These are phyloP conservation scores for Cercophora samala DNA, from an alignment of 495 filamentous ascomycete genomes.

Conservation along the genomic window DNA sequence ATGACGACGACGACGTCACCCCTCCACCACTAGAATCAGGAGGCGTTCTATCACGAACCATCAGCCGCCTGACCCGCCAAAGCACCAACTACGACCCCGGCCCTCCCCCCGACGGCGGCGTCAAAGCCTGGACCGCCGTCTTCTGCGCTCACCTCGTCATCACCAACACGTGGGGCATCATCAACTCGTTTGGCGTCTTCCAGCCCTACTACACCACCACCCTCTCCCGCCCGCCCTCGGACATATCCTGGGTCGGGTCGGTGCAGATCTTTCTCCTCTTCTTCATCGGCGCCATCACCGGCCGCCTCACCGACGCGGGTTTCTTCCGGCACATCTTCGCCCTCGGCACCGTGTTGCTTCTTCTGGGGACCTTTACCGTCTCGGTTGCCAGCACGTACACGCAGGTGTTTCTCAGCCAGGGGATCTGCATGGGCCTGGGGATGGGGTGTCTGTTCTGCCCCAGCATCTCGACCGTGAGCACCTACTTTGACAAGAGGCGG, in stretches of 20 bases:
- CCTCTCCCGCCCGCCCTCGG: conserved; percentile 22
- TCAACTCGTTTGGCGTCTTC: conserved; percentile 36
- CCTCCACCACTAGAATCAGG: neutral
- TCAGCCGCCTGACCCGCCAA: conserved; percentile 6
- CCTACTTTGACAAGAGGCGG: conserved; percentile 64
- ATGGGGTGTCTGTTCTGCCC: conserved; percentile 62
- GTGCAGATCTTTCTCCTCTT: conserved; percentile 28
- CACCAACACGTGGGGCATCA: conserved; percentile 25
- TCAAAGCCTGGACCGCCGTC: conserved; percentile 10
- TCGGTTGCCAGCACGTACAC: conserved; percentile 57
- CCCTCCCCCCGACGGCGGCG: conserved; percentile 8
- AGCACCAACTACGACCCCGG: conserved; percentile 6
- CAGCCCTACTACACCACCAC: conserved; percentile 29
- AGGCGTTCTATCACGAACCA: neutral
- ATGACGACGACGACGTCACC: neutral
- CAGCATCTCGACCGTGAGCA: conserved; percentile 56
- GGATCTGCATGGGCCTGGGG: conserved; percentile 54
- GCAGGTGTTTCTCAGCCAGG: conserved; percentile 61
- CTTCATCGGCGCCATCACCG: conserved; percentile 27
- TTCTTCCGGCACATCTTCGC: conserved; percentile 16
- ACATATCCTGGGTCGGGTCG: conserved; percentile 36
- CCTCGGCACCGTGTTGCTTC: conserved; percentile 20
- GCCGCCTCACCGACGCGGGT: conserved; percentile 25
- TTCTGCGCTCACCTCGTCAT: conserved; percentile 10
- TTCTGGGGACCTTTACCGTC: conserved; percentile 69